A percentile compares a stretch with the other conserved stretches of the same genome.
These are phyloP conservation scores for Sarocladium brachiariae DNA, from an alignment of 2,329 filamentous ascomycete species.

Conservation along the genomic window DNA sequence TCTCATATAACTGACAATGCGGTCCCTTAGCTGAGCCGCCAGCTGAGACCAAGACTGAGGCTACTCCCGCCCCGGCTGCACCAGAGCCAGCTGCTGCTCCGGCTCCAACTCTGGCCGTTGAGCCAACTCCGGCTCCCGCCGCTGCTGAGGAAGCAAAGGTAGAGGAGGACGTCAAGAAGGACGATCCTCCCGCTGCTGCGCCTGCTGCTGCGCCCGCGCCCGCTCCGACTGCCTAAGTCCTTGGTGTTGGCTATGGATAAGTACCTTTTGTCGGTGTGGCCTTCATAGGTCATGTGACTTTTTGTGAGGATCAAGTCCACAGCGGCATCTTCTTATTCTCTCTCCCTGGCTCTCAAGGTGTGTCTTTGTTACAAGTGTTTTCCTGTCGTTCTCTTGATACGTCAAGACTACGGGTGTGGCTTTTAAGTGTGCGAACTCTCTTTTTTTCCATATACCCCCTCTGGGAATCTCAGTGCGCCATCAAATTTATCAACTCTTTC, in stretches of 20 bases:
- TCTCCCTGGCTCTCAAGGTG: not conserved
- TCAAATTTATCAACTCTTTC: too few relatives aligned
- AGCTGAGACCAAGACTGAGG: slow-evolving; percentile 14
- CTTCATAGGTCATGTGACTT: too few relatives aligned
- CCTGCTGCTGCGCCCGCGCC: slow-evolving; percentile 15
- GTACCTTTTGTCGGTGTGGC: too few relatives aligned
- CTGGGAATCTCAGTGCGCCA: slow-evolving; percentile 6
- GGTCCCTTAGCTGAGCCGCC: not conserved
- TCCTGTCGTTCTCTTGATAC: not conserved
- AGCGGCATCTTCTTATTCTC: too few relatives aligned
- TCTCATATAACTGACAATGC: too few relatives aligned
- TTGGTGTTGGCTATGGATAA: too few relatives aligned
- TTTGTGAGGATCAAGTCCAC: too few relatives aligned
- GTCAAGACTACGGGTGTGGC: slow-evolving; percentile 4
- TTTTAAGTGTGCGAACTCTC: slow-evolving; percentile 2
- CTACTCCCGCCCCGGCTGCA: slow-evolving; percentile 22
- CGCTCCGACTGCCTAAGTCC: slow-evolving; percentile 16
- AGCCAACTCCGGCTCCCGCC: slow-evolving; percentile 14
- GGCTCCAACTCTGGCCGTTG: slow-evolving; percentile 16
- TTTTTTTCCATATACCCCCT: slow-evolving; percentile 2
- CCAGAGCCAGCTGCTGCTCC: slow-evolving; percentile 15
- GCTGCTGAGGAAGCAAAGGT: slow-evolving; percentile 19
- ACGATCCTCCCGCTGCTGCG: slow-evolving; percentile 14
- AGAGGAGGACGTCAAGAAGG: slow-evolving; percentile 9
- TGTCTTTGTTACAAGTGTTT: not conserved